Conservation (phyloP, 1,284 basidiomycete genomes). For the Leccinum griseonigrum region DNA sequence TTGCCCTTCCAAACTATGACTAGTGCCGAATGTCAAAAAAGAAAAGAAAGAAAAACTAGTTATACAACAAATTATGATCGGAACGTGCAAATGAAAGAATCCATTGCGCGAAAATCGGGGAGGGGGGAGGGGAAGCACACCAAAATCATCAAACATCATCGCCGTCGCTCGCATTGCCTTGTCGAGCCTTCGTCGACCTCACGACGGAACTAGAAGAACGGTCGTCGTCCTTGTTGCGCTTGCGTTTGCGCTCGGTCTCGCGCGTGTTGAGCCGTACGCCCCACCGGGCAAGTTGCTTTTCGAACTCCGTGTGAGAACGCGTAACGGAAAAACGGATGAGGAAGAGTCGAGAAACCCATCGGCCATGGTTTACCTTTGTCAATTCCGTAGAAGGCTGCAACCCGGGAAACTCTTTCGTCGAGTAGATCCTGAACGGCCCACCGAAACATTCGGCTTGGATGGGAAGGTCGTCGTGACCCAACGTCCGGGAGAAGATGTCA, state of each 20-base stretch:
- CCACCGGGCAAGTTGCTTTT: slow-evolving; percentile 62
- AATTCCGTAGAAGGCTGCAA: slow-evolving; percentile 68
- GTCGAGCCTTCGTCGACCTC: slow-evolving; percentile 4
- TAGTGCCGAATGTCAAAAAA: slow-evolving; percentile 2
- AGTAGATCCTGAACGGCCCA: slow-evolving; percentile 66
- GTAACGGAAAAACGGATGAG: not conserved
- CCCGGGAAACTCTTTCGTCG: slow-evolving; percentile 79
- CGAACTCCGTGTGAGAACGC: slow-evolving; percentile 3
- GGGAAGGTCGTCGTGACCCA: slow-evolving; percentile 35
- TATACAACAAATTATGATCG: slow-evolving; percentile 17
- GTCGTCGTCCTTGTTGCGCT: slow-evolving; percentile 45
- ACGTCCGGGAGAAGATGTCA: slow-evolving; percentile 53
- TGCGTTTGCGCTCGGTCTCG: slow-evolving; percentile 63
- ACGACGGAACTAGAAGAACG: slow-evolving; percentile 9
- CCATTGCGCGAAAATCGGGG: not conserved
- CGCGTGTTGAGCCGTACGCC: slow-evolving; percentile 70
- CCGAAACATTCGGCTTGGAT: slow-evolving; percentile 73
- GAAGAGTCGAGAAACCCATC: too few relatives aligned
- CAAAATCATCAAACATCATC: slow-evolving; percentile 23
- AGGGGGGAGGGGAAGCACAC: not conserved
- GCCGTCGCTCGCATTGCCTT: slow-evolving; percentile 24
- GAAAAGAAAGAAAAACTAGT: slow-evolving; percentile 2
- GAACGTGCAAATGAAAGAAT: slow-evolving; percentile 7
- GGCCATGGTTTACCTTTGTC: slow-evolving; percentile 53
- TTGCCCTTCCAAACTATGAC: slow-evolving; percentile 7